Percentiles rank a stretch among this genome's conserved stretches.
These are phyloP conservation scores for Stygiomarasmius scandens DNA, from an alignment of 1,284 basidiomycete species.

Conservation along the genomic window DNA sequence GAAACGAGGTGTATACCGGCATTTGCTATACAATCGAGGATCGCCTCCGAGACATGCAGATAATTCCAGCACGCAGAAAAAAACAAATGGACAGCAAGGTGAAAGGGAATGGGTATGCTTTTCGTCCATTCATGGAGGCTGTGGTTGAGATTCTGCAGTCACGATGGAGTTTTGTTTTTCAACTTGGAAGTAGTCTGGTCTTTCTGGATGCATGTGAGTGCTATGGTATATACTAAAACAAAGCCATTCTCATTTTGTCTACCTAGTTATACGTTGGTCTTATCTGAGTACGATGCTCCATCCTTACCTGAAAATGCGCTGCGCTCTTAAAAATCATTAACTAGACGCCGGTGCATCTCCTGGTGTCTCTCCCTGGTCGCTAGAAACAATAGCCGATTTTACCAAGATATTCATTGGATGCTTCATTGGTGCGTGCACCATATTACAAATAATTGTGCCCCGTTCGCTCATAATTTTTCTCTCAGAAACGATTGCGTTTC, in stretches of 20 bases:
- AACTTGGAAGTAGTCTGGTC: conserved; percentile 59
- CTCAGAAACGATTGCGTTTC: conserved; percentile 74
- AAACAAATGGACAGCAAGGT: conserved; percentile 19
- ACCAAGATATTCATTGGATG: conserved; percentile 64
- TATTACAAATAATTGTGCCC: too few species aligned
- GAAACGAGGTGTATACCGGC: conserved; percentile 85
- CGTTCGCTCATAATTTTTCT: background rate
- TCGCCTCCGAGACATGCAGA: conserved; percentile 55
- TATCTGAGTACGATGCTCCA: conserved; percentile 52
- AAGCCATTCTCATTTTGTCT: background rate
- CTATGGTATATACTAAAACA: conserved; percentile 3
- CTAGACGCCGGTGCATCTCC: conserved; percentile 40
- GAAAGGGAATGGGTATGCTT: conserved; percentile 22
- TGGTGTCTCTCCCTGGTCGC: conserved; percentile 47
- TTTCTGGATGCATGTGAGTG: conserved; percentile 70
- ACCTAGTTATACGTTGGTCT: conserved; percentile 74
- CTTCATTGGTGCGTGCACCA: conserved; percentile 49
- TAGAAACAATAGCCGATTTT: conserved; percentile 52
- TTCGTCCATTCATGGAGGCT: background rate
- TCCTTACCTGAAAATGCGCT: background rate
- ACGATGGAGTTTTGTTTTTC: conserved; percentile 58
- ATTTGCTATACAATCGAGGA: conserved; percentile 88
- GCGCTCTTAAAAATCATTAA: background rate
- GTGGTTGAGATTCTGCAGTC: conserved; percentile 35
- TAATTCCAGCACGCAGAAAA: conserved; percentile 16